Conservation (phyloP, 2,329 filamentous ascomycete genomes). For the Anisogramma anomala region DNA sequence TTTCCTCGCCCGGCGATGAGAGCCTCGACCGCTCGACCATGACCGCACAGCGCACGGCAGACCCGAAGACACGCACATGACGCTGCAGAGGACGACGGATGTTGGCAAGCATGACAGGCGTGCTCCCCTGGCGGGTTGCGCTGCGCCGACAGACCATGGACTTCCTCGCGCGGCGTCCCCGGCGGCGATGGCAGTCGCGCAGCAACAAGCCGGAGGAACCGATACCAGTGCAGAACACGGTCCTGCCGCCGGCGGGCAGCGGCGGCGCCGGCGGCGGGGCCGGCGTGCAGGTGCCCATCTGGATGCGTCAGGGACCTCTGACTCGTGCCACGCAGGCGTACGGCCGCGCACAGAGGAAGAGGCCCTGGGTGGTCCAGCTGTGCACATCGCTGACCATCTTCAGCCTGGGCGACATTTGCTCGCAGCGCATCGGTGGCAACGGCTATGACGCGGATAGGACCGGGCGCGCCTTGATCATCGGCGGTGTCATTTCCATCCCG, state of each 20-base stretch:
- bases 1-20: too few relatives aligned
- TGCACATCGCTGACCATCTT: slow-evolving; percentile 67
- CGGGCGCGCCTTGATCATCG: slow-evolving; percentile 60
- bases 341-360: slow-evolving; percentile 54
- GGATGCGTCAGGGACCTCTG: slow-evolving; percentile 47
- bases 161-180: slow-evolving; percentile 12
- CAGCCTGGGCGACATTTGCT: slow-evolving; percentile 63
- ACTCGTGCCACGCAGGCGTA: slow-evolving; percentile 48
- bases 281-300: slow-evolving; percentile 32
- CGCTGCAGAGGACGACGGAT: too few relatives aligned
- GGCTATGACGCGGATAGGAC: slow-evolving; percentile 61
- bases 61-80: too few relatives aligned
- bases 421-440: slow-evolving; percentile 54
- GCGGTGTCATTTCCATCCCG: slow-evolving; percentile 61
- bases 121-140: slow-evolving; percentile 16
- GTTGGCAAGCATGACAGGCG: slow-evolving; percentile 16
- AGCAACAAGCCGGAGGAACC: slow-evolving; percentile 16
- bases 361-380: slow-evolving; percentile 72
- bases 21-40: too few relatives aligned
- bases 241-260: slow-evolving; percentile 17
- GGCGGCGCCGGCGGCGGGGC: slow-evolving; percentile 18
- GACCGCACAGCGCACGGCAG: too few relatives aligned
- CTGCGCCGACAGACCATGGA: slow-evolving; percentile 22
- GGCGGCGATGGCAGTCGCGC: slow-evolving; percentile 20
- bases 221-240: slow-evolving; percentile 32